Evolutionary conservation across 2,329 filamentous ascomycete species (phyloP).

Genomic region (Xylariales sp.): DNA sequence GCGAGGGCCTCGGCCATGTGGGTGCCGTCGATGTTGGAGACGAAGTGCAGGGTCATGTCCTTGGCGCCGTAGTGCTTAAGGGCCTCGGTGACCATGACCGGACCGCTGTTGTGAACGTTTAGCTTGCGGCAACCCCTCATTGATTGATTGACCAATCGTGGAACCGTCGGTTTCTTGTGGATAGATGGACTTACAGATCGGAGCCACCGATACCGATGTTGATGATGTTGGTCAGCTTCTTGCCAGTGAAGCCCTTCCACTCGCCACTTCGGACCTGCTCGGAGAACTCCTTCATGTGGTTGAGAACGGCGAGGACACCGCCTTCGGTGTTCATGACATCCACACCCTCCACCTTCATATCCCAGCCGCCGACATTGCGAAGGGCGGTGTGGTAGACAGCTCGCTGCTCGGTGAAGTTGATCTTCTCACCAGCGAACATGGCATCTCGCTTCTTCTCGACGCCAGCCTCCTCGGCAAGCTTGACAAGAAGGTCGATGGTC

Average conservation of each 20-base stretch:
- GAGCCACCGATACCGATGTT: conserved; percentile 98
- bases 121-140: too few species aligned
- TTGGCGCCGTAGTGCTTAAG: conserved; percentile 90
- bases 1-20: conserved; percentile 93
- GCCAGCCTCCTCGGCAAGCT: conserved; percentile 87
- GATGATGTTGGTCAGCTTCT: conserved; percentile 94
- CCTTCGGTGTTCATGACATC: conserved; percentile 89
- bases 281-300: conserved; percentile 98
- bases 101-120: conserved; percentile 55
- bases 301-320: conserved; percentile 82
- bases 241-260: conserved; percentile 97
- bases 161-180: not conserved
- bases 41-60: conserved; percentile 89
- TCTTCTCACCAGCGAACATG: conserved; percentile 97
- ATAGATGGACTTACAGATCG: conserved; percentile 69
- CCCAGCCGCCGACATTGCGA: conserved; percentile 82
- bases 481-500: conserved; percentile 78
- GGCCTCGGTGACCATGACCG: conserved; percentile 98
- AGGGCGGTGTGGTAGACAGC: conserved; percentile 95
- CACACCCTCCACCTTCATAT: conserved; percentile 79
- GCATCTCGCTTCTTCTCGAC: conserved; percentile 91
- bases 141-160: not conserved
- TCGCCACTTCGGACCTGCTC: conserved; percentile 90
- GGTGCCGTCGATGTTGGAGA: conserved; percentile 99
- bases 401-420: conserved; percentile 97